These are phyloP conservation scores for Penicillium psychrofluorescens DNA, from an alignment of 495 filamentous ascomycete genomes.

Conservation along the genomic window DNA sequence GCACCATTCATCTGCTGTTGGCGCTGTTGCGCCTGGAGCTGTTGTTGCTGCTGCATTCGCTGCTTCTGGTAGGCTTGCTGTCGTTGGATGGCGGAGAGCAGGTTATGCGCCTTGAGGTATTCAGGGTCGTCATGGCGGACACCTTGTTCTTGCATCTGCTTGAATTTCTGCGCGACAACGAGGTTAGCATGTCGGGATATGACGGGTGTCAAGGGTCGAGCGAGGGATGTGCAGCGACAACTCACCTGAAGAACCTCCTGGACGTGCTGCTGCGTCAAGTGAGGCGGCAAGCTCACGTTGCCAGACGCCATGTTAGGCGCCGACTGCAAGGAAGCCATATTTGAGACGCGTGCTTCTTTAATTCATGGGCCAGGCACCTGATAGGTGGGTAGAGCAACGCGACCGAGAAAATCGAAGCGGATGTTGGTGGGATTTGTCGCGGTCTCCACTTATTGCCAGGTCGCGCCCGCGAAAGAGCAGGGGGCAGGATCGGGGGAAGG, in stretches of 20 bases:
- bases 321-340: slow-evolving; percentile 74
- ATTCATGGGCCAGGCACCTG: slow-evolving; percentile 26
- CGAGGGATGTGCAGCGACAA: not conserved
- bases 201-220: not conserved
- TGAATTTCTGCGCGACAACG: slow-evolving; percentile 54
- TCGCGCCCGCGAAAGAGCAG: slow-evolving; percentile 14
- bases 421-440: slow-evolving; percentile 1
- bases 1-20: slow-evolving; percentile 39
- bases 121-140: slow-evolving; percentile 72
- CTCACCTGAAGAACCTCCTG: slow-evolving; percentile 56
- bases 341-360: slow-evolving; percentile 26
- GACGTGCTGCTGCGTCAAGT: slow-evolving; percentile 52
- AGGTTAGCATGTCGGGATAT: slow-evolving; percentile 13
- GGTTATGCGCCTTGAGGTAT: slow-evolving; percentile 61
- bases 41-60: slow-evolving; percentile 39
- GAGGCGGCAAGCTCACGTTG: slow-evolving; percentile 47
- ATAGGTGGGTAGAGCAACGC: slow-evolving; percentile 8
- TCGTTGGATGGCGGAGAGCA: slow-evolving; percentile 60
- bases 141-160: slow-evolving; percentile 71
- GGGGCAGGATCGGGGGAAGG: slow-evolving; percentile 1
- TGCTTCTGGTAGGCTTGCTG: slow-evolving; percentile 45
- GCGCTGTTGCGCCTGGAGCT: slow-evolving; percentile 37
- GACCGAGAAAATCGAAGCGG: slow-evolving; percentile 7
- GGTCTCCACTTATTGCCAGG: slow-evolving; percentile 15
- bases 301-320: slow-evolving; percentile 56